Conservation (phyloP, 108 stramenopile species). For the Epithemia pelagica region DNA sequence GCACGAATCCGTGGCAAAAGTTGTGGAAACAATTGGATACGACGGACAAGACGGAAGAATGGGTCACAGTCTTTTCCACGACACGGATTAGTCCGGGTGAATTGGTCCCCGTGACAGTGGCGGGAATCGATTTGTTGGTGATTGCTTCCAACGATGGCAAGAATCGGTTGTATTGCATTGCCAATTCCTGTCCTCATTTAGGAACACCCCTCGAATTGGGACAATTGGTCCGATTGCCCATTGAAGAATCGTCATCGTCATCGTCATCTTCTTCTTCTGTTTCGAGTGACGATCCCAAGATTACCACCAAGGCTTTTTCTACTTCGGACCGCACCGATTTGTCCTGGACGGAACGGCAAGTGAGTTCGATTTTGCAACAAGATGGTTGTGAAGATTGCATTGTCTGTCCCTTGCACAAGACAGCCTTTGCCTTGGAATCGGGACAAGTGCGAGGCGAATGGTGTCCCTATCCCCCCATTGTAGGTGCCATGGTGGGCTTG, state of each 20-base stretch:
- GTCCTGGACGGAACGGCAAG: constrained; percentile 20
- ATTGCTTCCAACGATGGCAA: constrained; percentile 64
- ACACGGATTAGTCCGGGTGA: constrained; percentile 86
- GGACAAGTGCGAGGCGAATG: constrained; percentile 93
- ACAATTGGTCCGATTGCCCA: constrained; percentile 56
- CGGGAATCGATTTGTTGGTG: constrained; percentile 65
- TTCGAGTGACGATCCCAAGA: background rate
- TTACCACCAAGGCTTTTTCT: background rate
- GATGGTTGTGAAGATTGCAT: constrained; percentile 88
- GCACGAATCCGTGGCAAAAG: background rate
- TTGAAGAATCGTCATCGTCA: constrained; percentile 11
- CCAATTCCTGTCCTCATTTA: constrained; percentile 94
- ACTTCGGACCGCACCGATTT: background rate
- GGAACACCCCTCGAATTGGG: constrained; percentile 95
- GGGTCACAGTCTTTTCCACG: constrained; percentile 75
- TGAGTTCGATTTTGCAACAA: constrained; percentile 27
- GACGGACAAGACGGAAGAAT: constrained; percentile 45
- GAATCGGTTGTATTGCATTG: constrained; percentile 73
- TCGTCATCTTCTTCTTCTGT: background rate
- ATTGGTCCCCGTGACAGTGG: constrained; percentile 75
- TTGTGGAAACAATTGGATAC: background rate
- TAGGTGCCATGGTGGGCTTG: constrained; percentile 72
- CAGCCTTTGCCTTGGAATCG: constrained; percentile 86
- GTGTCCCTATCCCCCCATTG: constrained; percentile 94
- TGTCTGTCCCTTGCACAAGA: constrained; percentile 91